Percentiles rank a stretch among this genome's conserved stretches.
These are phyloP conservation scores for Athelia psychrophila DNA, from an alignment of 1,284 basidiomycete species.

Conservation along the genomic window DNA sequence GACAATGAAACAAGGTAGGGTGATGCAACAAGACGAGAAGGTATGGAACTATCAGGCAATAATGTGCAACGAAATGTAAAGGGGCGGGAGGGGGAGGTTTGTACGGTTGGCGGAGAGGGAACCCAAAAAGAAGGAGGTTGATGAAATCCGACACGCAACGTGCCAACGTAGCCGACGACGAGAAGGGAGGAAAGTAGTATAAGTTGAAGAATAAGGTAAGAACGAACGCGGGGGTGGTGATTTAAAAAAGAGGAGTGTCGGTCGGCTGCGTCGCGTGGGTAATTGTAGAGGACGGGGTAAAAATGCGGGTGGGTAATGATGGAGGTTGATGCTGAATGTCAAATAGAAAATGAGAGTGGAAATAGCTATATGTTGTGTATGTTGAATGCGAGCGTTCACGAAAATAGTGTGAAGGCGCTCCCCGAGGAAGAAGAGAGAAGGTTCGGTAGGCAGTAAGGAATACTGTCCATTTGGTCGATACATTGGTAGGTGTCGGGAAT, in stretches of 20 bases:
- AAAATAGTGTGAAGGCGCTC: conserved; percentile 24
- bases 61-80: conserved; percentile 27
- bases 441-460: conserved; percentile 32
- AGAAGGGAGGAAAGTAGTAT: conserved; percentile 14
- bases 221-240: conserved; percentile 34
- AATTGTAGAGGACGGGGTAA: conserved; percentile 25
- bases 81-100: conserved; percentile 21
- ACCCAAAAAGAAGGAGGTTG: conserved; percentile 11
- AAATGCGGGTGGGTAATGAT: conserved; percentile 35
- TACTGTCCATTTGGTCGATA: conserved; percentile 42
- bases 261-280: conserved; percentile 42
- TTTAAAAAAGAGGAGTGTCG: conserved; percentile 24
- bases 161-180: conserved; percentile 31
- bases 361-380: conserved; percentile 30
- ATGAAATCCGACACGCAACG: conserved; percentile 30
- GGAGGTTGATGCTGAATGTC: conserved; percentile 45
- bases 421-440: conserved; percentile 28
- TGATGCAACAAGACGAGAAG: conserved; percentile 50
- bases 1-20: conserved; percentile 32
- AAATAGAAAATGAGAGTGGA: conserved; percentile 50
- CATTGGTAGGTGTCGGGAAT: conserved; percentile 8
- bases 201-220: conserved; percentile 8
- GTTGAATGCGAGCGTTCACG: conserved; percentile 25
- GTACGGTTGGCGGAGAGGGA: conserved; percentile 10
- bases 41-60: conserved; percentile 23